phyloP scores from a whole-genome alignment of 306 rosid genomes.

The Acacia melanoxylon region DNA sequence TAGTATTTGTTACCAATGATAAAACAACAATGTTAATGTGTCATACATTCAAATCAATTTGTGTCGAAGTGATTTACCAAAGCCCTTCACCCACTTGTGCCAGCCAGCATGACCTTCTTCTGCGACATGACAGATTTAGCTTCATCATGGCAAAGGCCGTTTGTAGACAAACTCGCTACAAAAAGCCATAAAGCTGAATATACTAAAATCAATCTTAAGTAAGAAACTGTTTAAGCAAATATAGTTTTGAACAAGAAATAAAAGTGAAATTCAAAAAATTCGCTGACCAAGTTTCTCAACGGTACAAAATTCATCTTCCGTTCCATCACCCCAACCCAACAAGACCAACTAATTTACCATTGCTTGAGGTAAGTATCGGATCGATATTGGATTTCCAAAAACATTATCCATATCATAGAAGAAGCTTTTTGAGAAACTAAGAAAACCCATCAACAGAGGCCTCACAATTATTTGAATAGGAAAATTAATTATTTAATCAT shows the following conservation, averaged over 20 bases:
- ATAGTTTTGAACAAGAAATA: background rate
- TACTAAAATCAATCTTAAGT: constrained; percentile 9
- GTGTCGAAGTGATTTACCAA: constrained; percentile 84
- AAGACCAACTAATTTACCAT: constrained; percentile 91
- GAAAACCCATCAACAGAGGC: constrained; percentile 1
- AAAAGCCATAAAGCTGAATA: background rate
- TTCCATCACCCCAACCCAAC: constrained; percentile 97
- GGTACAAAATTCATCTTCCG: constrained; percentile 86
- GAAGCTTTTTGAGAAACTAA: background rate
- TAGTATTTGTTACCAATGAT: too few species aligned
- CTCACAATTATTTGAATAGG: background rate
- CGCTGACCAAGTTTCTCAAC: constrained; percentile 82
- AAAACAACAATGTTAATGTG: too few species aligned
- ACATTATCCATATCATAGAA: background rate
- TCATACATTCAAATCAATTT: constrained; percentile 21
- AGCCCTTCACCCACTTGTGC: constrained; percentile 94
- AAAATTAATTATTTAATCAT: too few species aligned
- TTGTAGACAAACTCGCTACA: constrained; percentile 4
- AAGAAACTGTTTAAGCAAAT: constrained; percentile 16
- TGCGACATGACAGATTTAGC: constrained; percentile 59
- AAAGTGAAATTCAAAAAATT: constrained; percentile 23
- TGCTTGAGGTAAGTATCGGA: constrained; percentile 93
- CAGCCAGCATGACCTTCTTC: constrained; percentile 89
- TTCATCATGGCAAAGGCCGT: constrained; percentile 64
- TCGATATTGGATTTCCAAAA: constrained; percentile 18